Percentiles rank a stretch among this genome's conserved stretches.
Evolutionary conservation across 768 basidiomycete genomes (phyloP).

Genomic region (Coprinopsis cinerea): DNA sequence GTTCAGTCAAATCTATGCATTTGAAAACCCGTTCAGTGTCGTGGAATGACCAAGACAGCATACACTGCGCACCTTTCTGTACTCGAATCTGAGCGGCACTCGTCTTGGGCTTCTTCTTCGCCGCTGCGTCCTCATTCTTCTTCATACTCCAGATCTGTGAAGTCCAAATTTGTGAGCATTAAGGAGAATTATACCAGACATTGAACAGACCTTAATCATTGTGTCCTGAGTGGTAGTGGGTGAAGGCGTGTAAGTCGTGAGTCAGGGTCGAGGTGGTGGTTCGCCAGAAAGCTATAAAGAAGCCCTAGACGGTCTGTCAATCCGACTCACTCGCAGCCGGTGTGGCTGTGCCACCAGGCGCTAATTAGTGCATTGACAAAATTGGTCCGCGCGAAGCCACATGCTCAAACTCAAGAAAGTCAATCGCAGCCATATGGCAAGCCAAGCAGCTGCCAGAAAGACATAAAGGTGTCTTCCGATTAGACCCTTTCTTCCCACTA

Average conservation of each 20-base stretch:
- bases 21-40: conserved; percentile 1
- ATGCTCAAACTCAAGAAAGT: background rate
- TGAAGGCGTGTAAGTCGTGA: conserved; percentile 25
- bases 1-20: conserved; percentile 95
- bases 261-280: conserved; percentile 30
- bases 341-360: conserved; percentile 12
- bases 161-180: conserved; percentile 6
- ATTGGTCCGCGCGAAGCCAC: background rate
- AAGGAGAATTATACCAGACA: background rate
- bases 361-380: background rate
- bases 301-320: conserved; percentile 21
- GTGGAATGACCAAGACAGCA: background rate
- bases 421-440: background rate
- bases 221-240: conserved; percentile 20
- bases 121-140: conserved; percentile 96
- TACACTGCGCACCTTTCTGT: conserved; percentile 78
- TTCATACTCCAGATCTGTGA: conserved; percentile 97
- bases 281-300: conserved; percentile 18
- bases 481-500: conserved; percentile 5
- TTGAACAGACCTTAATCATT: conserved; percentile 41
- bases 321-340: conserved; percentile 14
- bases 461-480: background rate
- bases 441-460: background rate
- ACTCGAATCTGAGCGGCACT: conserved; percentile 97
- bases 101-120: conserved; percentile 98